phyloP scores from a whole-genome alignment of 2,329 filamentous ascomycete species.

The Ophiostoma novo-ulmi region DNA sequence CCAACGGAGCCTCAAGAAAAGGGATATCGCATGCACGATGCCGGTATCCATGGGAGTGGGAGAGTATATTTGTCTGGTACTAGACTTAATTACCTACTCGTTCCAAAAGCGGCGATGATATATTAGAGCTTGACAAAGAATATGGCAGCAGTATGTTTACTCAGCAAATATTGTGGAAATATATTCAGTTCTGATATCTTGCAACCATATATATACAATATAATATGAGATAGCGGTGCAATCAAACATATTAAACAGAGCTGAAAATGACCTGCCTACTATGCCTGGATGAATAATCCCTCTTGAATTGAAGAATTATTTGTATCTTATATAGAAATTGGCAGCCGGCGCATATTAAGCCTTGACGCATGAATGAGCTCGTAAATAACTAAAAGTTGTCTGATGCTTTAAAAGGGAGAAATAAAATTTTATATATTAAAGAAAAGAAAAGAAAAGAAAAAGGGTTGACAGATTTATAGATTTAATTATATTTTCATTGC shows the following conservation, averaged over 20 bases:
- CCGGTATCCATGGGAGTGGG: not conserved
- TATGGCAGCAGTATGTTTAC: not conserved
- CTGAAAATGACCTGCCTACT: not conserved
- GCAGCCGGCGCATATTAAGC: not conserved
- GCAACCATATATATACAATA: not conserved
- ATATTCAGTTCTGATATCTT: not conserved
- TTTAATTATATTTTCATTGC: no score
- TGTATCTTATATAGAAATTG: no score
- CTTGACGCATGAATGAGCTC: not conserved
- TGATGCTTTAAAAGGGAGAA: no score
- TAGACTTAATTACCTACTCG: not conserved
- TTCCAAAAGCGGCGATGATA: not conserved
- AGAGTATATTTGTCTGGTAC: not conserved
- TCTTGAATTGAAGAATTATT: no score
- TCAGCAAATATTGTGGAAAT: not conserved
- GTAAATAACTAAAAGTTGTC: not conserved
- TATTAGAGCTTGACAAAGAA: not conserved
- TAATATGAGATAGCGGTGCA: not conserved
- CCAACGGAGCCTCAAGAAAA: not conserved
- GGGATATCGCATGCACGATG: not conserved
- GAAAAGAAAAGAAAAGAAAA: no score
- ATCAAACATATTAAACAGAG: not conserved
- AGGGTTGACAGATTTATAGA: no score
- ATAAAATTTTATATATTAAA: no score
- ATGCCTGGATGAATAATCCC: not conserved